Conservation (phyloP, 345 rosid genomes). For the Cochlearia excelsa region DNA sequence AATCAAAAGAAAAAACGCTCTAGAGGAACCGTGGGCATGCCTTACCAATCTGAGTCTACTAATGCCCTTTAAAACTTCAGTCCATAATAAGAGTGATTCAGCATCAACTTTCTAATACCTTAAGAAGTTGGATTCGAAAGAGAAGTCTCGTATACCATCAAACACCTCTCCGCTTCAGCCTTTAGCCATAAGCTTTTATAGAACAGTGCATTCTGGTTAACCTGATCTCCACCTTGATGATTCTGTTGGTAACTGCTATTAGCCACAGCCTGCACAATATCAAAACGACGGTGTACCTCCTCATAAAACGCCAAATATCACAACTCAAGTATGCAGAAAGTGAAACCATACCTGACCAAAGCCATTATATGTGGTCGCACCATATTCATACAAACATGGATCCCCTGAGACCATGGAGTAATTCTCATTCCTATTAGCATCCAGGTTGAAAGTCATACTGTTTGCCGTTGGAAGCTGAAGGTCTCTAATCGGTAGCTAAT, state of each 20-base stretch:
- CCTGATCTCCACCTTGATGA: slow-evolving; percentile 30
- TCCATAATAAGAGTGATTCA: slow-evolving; percentile 8
- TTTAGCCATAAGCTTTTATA: slow-evolving; percentile 46
- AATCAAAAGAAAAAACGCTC: slow-evolving; percentile 26
- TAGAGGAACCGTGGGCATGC: slow-evolving; percentile 13
- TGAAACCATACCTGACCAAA: slow-evolving; percentile 38
- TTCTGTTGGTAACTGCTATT: slow-evolving; percentile 25
- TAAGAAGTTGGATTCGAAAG: slow-evolving; percentile 26
- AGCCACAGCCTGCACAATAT: slow-evolving; percentile 37
- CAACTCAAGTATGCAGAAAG: slow-evolving; percentile 3
- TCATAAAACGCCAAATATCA: neutral
- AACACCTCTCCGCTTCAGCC: slow-evolving; percentile 44
- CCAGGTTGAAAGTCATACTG: slow-evolving; percentile 31
- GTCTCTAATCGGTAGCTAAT: slow-evolving; percentile 34
- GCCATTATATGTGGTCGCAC: slow-evolving; percentile 25
- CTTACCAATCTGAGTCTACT: slow-evolving; percentile 16
- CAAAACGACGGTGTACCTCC: slow-evolving; percentile 21
- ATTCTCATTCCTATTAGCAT: slow-evolving; percentile 33
- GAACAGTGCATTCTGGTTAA: slow-evolving; percentile 33
- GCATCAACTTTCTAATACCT: slow-evolving; percentile 28
- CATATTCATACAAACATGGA: slow-evolving; percentile 32
- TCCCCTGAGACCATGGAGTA: slow-evolving; percentile 27
- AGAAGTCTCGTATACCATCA: slow-evolving; percentile 38
- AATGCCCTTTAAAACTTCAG: slow-evolving; percentile 10
- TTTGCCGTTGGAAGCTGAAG: slow-evolving; percentile 34